Evolutionary conservation across 805 yeast species (phyloP), one percentile per base, ranked within the genome.

Genomic region (Torulaspora delbrueckii): DNA sequence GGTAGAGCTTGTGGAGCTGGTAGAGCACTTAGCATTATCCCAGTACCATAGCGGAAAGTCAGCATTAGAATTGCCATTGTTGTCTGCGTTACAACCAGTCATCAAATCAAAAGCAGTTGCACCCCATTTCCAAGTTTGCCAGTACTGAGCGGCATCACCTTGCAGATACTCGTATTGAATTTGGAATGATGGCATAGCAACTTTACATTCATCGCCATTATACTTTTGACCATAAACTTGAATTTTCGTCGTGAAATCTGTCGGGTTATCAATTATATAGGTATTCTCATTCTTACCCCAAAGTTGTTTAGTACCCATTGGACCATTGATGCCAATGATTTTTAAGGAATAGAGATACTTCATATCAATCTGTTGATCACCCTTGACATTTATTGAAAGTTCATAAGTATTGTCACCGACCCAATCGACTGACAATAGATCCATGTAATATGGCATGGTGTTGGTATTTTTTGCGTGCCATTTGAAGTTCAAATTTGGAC

Each of bases 81-180:
- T 61, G 42, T 62, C 67, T 13, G 38, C 43, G 33, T 47, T 39
- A 46, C 68, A 65, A 18, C 58, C 58, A 26, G 58, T 51, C 26
- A 49, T 33, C 47, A 64, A 62, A 36, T 62, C 67, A 30, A 53
- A 55, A 22, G 45, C 31, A 12, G 48, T 44, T 10, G 43, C 18
- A 35, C 54, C 51, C 47, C 51, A 44, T 13, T 18, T 13, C 51
- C 54, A 46, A 13, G 37, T 39, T 14, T 27, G 18, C 4, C 28
- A 9, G 37, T 49, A 47, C 13, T 33, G 37, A 6, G 46, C 37
- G 26, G 52, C 60, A 10, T 32, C 45, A 8, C 62, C 65, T 24
- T 60, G 57, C 31, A 59, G 55, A 59, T 67, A 65, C 14, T 64
- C 65, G 37, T 52, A 63, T 33, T 65, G 67, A 38, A 65, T 55